Evolutionary conservation across 495 filamentous ascomycete genomes (phyloP), one percentile per base, ranked within the genome.

Genomic region (Jackrogersella multiformis): DNA sequence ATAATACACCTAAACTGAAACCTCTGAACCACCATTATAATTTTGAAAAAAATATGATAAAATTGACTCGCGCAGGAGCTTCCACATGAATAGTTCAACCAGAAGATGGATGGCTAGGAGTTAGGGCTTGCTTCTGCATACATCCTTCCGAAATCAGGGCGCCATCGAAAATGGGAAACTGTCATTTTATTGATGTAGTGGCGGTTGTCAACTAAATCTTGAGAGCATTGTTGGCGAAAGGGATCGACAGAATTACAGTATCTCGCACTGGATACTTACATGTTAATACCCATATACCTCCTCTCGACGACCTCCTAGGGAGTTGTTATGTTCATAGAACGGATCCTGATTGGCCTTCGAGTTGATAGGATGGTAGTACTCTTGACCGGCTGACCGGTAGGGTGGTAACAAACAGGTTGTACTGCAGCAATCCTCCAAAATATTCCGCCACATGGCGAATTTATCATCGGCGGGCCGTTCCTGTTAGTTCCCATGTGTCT

Each of bases 341-440:
- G 8, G 26, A 35, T 46, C n/a, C 52, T 62, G 44, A 57, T 62
- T 68, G 57, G 64, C 2, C 28, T 21, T 16, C 7, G 2, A 15
- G 4, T n/a, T n/a, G n/a, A 4, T 30, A 44, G 35, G 34, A 45
- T 23, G 36, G 23, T 5, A 67, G 18, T 13, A n/a, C 36, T 61
- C 38, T n/a, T 35, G 21, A 8, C n/a, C n/a, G n/a, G n/a, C 23
- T 46, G 18, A 44, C 45, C 8, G 15, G 32, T 35, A 39, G 32
- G 32, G 49, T 56, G 18, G 64, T 52, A 67, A 24, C 5, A 44
- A 21, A 18, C 18, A 62, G 23, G 56, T 56, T 1, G 42, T 23
- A 52, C 42, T 61, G 34, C 44, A 53, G 20, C n/a, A 36, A 58
- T 56, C 57, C 64, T 68, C 30, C 34, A 52, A 35, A 45, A 38